A percentile compares a stretch with the other conserved stretches of the same genome.
Evolutionary conservation across 2,329 filamentous ascomycete genomes (phyloP).

Genomic region (Botrytis aclada): DNA sequence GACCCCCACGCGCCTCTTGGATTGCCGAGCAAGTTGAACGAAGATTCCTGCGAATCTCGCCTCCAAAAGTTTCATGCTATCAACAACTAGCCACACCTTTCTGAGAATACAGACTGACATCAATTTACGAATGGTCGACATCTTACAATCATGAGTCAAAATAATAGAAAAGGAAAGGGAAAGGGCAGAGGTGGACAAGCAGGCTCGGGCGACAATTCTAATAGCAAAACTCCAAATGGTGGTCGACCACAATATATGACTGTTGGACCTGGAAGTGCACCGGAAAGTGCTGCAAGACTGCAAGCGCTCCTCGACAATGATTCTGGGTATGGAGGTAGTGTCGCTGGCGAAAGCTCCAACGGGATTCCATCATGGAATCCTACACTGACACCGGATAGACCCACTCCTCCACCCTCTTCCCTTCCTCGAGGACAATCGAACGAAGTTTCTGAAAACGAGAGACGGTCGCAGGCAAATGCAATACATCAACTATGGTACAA

Average conservation of each 20-base stretch:
- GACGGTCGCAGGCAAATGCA: constrained; percentile 70
- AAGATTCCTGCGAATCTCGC: constrained; percentile 16
- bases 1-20: constrained; percentile 4
- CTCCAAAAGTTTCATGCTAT: constrained; percentile 19
- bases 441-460: constrained; percentile 56
- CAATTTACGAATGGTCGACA: constrained; percentile 25
- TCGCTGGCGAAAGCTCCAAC: constrained; percentile 58
- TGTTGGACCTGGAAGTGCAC: constrained; percentile 77
- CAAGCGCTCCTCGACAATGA: constrained; percentile 81
- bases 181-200: constrained; percentile 23
- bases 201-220: constrained; percentile 22
- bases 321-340: constrained; percentile 87
- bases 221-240: constrained; percentile 14
- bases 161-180: constrained; percentile 55
- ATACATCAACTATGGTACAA: constrained; percentile 95
- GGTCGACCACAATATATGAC: constrained; percentile 73
- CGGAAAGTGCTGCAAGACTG: constrained; percentile 75
- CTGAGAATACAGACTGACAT: background rate
- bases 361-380: constrained; percentile 45
- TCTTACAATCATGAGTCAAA: constrained; percentile 54
- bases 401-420: constrained; percentile 43
- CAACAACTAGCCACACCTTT: constrained; percentile 2
- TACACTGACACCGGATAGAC: constrained; percentile 47
- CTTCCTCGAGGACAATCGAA: constrained; percentile 29
- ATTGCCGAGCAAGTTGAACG: constrained; percentile 9